phyloP scores from a whole-genome alignment of 768 basidiomycete species.

The Leucogyrophana mollusca region DNA sequence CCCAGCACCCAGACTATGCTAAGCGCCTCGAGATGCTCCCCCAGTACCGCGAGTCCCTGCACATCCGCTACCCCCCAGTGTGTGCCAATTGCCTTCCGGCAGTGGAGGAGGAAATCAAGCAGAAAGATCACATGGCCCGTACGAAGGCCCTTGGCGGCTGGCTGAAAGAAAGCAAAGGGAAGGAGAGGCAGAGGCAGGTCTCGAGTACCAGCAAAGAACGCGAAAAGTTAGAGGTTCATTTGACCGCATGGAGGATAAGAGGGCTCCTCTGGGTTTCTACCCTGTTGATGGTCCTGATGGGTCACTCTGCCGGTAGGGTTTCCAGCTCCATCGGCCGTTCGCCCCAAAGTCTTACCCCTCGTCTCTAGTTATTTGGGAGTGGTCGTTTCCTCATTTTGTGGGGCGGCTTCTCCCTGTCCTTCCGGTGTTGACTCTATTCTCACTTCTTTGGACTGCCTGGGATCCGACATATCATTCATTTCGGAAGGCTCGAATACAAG shows the following conservation, averaged over 20 bases:
- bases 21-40: slow-evolving; percentile 61
- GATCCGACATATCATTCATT: slow-evolving; percentile 75
- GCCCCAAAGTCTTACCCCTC: slow-evolving; percentile 2
- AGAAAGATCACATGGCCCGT: slow-evolving; percentile 81
- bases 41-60: slow-evolving; percentile 71
- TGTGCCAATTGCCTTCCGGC: slow-evolving; percentile 73
- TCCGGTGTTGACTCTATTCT: slow-evolving; percentile 51
- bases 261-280: slow-evolving; percentile 65
- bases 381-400: slow-evolving; percentile 16
- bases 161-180: slow-evolving; percentile 66
- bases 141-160: slow-evolving; percentile 72
- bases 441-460: slow-evolving; percentile 82
- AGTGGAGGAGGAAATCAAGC: slow-evolving; percentile 79
- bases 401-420: slow-evolving; percentile 36
- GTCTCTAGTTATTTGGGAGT: slow-evolving; percentile 19
- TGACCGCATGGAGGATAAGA: slow-evolving; percentile 66
- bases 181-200: slow-evolving; percentile 50
- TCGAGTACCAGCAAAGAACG: slow-evolving; percentile 39
- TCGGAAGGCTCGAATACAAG: slow-evolving; percentile 62
- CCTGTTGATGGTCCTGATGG: slow-evolving; percentile 38
- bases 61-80: slow-evolving; percentile 84
- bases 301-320: slow-evolving; percentile 48
- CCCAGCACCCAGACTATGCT: slow-evolving; percentile 74
- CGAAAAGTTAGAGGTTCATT: slow-evolving; percentile 46
- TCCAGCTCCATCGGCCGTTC: not conserved